A percentile compares a stretch with the other conserved stretches of the same genome.
phyloP scores from a whole-genome alignment of 345 rosid species.

The Eucalyptus regnans region DNA sequence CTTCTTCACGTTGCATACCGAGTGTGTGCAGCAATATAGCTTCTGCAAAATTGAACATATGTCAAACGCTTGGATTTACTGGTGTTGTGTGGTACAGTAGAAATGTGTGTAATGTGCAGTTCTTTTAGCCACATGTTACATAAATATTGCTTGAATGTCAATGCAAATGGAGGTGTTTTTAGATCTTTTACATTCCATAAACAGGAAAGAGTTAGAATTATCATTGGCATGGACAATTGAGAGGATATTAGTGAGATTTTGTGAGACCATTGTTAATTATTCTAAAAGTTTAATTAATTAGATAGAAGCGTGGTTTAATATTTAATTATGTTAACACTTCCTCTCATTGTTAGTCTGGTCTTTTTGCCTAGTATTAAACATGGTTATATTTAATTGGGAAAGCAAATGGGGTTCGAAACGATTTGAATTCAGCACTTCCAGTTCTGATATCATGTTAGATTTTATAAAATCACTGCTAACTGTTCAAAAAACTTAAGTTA shows the following conservation, averaged over 20 bases:
- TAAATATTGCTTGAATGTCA: not conserved
- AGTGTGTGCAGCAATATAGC: conserved; percentile 74
- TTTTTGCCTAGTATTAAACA: too few species aligned
- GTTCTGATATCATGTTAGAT: accelerated
- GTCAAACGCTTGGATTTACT: not conserved
- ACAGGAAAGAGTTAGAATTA: not conserved
- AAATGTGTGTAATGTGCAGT: not conserved
- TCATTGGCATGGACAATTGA: not conserved
- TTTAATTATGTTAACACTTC: too few species aligned
- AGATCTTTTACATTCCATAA: not conserved
- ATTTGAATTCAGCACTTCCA: too few species aligned
- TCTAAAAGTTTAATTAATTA: too few species aligned
- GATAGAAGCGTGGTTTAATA: accelerated
- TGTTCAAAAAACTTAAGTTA: accelerated
- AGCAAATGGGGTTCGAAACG: accelerated
- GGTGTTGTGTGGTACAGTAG: not conserved
- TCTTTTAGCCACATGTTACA: not conserved
- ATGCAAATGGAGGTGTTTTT: not conserved
- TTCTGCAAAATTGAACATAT: conserved; percentile 20
- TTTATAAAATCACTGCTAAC: accelerated
- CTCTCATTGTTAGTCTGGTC: accelerated
- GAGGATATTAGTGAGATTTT: not conserved
- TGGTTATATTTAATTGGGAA: too few species aligned
- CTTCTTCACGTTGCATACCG: conserved; percentile 81
- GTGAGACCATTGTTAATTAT: accelerated